phyloP scores from a whole-genome alignment of 2,329 filamentous ascomycete genomes.

The Hypoxylon sp. region DNA sequence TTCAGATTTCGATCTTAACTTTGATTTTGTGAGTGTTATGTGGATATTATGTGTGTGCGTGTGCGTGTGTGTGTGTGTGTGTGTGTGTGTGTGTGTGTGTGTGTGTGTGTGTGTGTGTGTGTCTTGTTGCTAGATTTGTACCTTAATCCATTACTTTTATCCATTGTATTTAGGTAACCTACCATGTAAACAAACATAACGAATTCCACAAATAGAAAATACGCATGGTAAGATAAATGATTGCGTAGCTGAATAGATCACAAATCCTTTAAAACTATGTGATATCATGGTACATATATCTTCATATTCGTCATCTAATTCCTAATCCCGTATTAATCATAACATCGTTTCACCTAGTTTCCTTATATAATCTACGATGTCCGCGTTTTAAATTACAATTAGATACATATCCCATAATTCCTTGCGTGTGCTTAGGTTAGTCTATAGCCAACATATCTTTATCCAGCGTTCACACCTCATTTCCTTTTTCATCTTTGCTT shows the following conservation, averaged over 20 bases:
- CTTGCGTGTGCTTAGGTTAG: conserved; percentile 1
- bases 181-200: no score
- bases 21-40: not conserved
- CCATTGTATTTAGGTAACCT: not conserved
- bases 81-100: no score
- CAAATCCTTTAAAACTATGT: not conserved
- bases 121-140: not conserved
- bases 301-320: not conserved
- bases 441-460: not conserved
- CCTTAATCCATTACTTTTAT: not conserved
- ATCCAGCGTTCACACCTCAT: not conserved
- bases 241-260: not conserved
- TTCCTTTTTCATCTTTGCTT: no score
- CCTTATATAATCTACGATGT: no score
- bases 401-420: not conserved
- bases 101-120: no score
- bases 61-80: no score
- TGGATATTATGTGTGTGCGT: no score
- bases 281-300: conserved; percentile 3
- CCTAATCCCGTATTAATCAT: conserved; percentile 19
- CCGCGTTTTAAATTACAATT: no score
- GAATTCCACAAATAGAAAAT: no score
- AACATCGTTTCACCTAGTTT: conserved; percentile 14
- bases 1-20: not conserved
- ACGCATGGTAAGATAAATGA: no score